A percentile compares a stretch with the other conserved stretches of the same genome.
phyloP scores from a whole-genome alignment of 371 early-diverging fungal species.

The Rhizopus delemar region DNA sequence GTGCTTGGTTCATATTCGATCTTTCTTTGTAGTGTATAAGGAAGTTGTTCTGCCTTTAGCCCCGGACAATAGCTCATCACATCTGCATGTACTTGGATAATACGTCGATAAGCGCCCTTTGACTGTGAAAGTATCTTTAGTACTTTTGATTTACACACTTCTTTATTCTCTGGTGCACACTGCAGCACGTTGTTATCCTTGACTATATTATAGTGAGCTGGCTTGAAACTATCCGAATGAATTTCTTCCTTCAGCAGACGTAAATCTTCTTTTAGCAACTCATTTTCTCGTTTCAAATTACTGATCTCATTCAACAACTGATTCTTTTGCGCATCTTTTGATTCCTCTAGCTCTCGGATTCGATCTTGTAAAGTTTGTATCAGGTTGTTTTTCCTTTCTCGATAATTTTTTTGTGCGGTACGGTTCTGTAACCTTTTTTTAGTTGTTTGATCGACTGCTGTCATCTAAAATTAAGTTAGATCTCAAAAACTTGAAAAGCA shows the following conservation, averaged over 20 bases:
- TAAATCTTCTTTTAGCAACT: background rate
- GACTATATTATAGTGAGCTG: background rate
- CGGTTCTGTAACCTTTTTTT: background rate
- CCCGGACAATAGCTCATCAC: slow-evolving; percentile 28
- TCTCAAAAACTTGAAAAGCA: background rate
- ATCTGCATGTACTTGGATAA: slow-evolving; percentile 22
- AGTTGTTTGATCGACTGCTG: background rate
- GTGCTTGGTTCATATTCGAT: slow-evolving; percentile 16
- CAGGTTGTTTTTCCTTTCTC: background rate
- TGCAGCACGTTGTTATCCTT: slow-evolving; percentile 6
- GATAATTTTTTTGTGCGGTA: background rate
- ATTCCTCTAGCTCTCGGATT: background rate
- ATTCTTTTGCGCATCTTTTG: background rate
- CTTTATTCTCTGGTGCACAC: slow-evolving; percentile 20
- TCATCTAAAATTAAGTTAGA: background rate
- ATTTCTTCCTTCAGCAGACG: background rate
- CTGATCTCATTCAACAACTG: background rate
- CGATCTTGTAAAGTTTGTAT: background rate
- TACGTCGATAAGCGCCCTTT: slow-evolving; percentile 10
- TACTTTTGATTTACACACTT: slow-evolving; percentile 11
- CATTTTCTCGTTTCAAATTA: background rate
- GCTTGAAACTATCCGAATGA: background rate
- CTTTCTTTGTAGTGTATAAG: slow-evolving; percentile 13
- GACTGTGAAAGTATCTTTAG: slow-evolving; percentile 7
- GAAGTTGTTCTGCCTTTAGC: slow-evolving; percentile 28